phyloP scores from a whole-genome alignment of 2,329 filamentous ascomycete genomes.

The Dryadomyces quercus-mongolicae region DNA sequence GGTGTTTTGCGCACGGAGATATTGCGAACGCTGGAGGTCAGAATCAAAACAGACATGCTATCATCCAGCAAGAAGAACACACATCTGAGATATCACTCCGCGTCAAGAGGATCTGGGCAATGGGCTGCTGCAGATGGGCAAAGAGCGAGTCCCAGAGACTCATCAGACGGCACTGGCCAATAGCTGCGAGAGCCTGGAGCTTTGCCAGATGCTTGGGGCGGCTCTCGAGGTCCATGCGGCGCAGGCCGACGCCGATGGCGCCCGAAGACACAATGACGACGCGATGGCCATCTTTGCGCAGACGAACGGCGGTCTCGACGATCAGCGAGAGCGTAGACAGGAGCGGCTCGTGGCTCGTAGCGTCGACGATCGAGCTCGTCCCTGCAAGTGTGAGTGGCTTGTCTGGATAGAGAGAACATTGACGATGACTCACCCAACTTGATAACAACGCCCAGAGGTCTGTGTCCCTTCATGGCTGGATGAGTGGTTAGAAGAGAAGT shows the following conservation, averaged over 20 bases:
- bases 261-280: constrained; percentile 96
- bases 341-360: constrained; percentile 85
- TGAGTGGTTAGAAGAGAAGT: not conserved
- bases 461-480: constrained; percentile 54
- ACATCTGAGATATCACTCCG: constrained; percentile 93
- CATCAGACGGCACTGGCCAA: constrained; percentile 91
- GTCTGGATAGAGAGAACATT: too few relatives aligned
- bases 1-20: constrained; percentile 93
- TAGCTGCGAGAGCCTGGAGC: constrained; percentile 86
- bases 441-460: constrained; percentile 67
- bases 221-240: constrained; percentile 77
- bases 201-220: constrained; percentile 83
- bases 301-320: constrained; percentile 81
- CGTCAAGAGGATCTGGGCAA: constrained; percentile 89
- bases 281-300: constrained; percentile 81
- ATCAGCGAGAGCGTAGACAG: constrained; percentile 84
- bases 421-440: constrained; percentile 77
- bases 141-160: constrained; percentile 93
- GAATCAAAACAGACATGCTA: too few relatives aligned
- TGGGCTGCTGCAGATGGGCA: constrained; percentile 72
- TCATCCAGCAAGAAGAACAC: too few relatives aligned
- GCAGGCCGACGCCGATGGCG: constrained; percentile 86
- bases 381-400: constrained; percentile 41
- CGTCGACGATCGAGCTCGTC: constrained; percentile 97
- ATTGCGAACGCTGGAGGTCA: constrained; percentile 62